Evolutionary conservation across 345 rosid genomes (phyloP).

Genomic region (Gossypium stocksii): DNA sequence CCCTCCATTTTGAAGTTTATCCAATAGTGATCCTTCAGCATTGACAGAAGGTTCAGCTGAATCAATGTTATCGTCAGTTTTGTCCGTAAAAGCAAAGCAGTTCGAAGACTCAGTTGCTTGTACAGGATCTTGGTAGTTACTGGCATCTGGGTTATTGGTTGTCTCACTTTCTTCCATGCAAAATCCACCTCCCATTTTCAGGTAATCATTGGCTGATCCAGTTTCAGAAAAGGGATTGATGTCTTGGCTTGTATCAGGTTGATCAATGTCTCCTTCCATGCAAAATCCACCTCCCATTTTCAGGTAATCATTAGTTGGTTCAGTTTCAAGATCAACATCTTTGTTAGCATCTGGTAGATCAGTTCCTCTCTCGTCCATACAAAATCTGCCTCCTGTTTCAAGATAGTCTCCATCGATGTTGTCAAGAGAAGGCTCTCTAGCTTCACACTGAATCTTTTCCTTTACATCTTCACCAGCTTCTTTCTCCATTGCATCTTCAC

Average conservation of each 20-base stretch:
- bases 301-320: slow-evolving; percentile 38
- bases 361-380: slow-evolving; percentile 40
- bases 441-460: slow-evolving; percentile 20
- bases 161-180: slow-evolving; percentile 51
- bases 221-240: slow-evolving; percentile 23
- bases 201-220: slow-evolving; percentile 37
- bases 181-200: slow-evolving; percentile 64
- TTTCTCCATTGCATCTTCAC: slow-evolving; percentile 24
- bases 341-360: slow-evolving; percentile 23
- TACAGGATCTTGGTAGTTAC: not conserved
- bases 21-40: slow-evolving; percentile 6
- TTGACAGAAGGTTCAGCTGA: slow-evolving; percentile 14
- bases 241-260: slow-evolving; percentile 18
- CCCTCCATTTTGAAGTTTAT: slow-evolving; percentile 4
- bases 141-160: slow-evolving; percentile 23
- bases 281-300: slow-evolving; percentile 73
- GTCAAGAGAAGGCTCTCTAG: slow-evolving; percentile 17
- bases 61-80: not conserved
- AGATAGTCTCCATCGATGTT: slow-evolving; percentile 28
- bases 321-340: slow-evolving; percentile 24
- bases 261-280: slow-evolving; percentile 39
- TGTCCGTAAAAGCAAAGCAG: slow-evolving; percentile 12
- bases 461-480: slow-evolving; percentile 14
- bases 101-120: slow-evolving; percentile 10
- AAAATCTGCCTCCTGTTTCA: slow-evolving; percentile 51